These are phyloP conservation scores for Neonectria faginata DNA, from an alignment of 2,329 filamentous ascomycete species.

Conservation along the genomic window DNA sequence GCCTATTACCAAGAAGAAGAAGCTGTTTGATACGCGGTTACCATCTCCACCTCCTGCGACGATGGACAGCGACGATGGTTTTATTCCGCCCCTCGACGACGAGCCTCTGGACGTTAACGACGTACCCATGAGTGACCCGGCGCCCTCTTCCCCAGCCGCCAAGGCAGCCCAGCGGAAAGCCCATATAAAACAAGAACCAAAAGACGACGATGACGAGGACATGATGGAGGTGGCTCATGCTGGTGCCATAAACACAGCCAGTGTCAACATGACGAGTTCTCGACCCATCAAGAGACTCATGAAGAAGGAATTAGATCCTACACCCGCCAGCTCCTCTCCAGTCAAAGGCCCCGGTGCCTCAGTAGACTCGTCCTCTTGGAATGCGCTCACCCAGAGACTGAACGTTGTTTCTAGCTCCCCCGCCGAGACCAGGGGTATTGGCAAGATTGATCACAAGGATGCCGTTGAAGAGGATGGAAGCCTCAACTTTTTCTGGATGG, in stretches of 20 bases:
- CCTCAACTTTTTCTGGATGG: slow-evolving; percentile 95
- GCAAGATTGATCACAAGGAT: slow-evolving; percentile 85
- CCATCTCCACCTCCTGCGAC: slow-evolving; percentile 59
- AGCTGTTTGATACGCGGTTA: slow-evolving; percentile 62
- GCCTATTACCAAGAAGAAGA: slow-evolving; percentile 67
- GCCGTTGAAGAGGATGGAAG: slow-evolving; percentile 95
- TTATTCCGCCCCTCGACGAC: slow-evolving; percentile 70
- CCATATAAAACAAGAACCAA: slow-evolving; percentile 60
- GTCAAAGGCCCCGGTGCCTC: slow-evolving; percentile 67
- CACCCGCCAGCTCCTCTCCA: slow-evolving; percentile 83
- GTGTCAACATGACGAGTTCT: slow-evolving; percentile 86
- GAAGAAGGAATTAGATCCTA: slow-evolving; percentile 74
- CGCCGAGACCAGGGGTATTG: slow-evolving; percentile 71
- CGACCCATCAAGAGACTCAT: slow-evolving; percentile 77
- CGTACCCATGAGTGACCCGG: slow-evolving; percentile 85
- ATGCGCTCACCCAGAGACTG: slow-evolving; percentile 83
- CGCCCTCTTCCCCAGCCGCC: slow-evolving; percentile 87
- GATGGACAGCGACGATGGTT: slow-evolving; percentile 67
- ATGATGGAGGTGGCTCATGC: slow-evolving; percentile 89
- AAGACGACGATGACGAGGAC: slow-evolving; percentile 81
- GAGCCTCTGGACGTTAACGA: slow-evolving; percentile 60
- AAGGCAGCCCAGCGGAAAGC: slow-evolving; percentile 81
- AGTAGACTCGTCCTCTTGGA: slow-evolving; percentile 89
- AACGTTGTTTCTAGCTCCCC: slow-evolving; percentile 84
- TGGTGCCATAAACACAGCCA: slow-evolving; percentile 74